A percentile compares a stretch with the other conserved stretches of the same genome.
Conservation (phyloP, 495 filamentous ascomycete genomes). For the Tricharina praecox region DNA sequence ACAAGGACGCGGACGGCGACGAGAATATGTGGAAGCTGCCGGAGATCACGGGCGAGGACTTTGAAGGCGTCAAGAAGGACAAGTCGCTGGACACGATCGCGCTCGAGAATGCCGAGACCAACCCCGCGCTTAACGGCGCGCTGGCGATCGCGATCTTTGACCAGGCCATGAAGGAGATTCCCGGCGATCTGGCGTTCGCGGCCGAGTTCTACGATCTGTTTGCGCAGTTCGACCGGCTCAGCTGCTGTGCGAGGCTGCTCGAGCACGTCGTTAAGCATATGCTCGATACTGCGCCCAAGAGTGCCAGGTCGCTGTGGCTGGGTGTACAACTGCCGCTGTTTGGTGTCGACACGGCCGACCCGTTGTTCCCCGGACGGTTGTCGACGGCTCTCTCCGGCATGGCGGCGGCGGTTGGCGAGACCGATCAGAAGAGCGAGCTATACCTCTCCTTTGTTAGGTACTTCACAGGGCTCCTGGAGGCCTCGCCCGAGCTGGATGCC, state of each 20-base stretch:
- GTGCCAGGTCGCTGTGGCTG: constrained; percentile 47
- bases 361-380: constrained; percentile 57
- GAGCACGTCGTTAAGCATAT: constrained; percentile 56
- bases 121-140: constrained; percentile 71
- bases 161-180: constrained; percentile 61
- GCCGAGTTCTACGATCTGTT: constrained; percentile 69
- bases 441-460: constrained; percentile 41
- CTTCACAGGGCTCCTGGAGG: constrained; percentile 39
- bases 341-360: constrained; percentile 43
- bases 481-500: constrained; percentile 41
- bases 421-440: constrained; percentile 32
- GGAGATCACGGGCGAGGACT: constrained; percentile 43
- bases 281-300: constrained; percentile 38
- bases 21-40: constrained; percentile 47
- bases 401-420: constrained; percentile 30
- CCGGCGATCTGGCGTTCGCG: constrained; percentile 43
- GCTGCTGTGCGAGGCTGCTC: constrained; percentile 50
- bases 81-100: constrained; percentile 34
- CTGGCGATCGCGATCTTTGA: constrained; percentile 90
- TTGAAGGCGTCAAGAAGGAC: constrained; percentile 38
- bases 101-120: constrained; percentile 48
- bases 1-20: constrained; percentile 30
- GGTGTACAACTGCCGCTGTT: constrained; percentile 52
- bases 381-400: constrained; percentile 46
- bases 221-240: constrained; percentile 44